Evolutionary conservation across 345 rosid genomes (phyloP).

Genomic region (Carallia pectinifolia): DNA sequence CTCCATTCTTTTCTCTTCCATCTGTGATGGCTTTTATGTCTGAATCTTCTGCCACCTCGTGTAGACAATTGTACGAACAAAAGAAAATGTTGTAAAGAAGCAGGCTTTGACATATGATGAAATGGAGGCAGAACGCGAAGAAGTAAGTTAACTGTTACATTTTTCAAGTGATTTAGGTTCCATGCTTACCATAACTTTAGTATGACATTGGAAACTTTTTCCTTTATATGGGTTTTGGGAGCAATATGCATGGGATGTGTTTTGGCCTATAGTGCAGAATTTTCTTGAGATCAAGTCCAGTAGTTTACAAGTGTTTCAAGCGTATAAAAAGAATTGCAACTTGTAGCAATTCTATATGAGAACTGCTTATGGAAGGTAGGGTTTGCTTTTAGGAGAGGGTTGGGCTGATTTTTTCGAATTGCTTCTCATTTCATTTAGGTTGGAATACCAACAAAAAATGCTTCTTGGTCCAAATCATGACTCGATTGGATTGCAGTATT

Average conservation of each 20-base stretch:
- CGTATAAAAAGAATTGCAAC: too few species aligned
- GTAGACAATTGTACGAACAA: conserved; percentile 72
- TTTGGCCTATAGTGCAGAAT: too few species aligned
- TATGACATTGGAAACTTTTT: not conserved
- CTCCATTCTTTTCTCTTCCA: not conserved
- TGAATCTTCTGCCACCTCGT: conserved; percentile 12
- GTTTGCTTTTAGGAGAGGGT: too few species aligned
- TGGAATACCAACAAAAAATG: too few species aligned
- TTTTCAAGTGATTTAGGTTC: conserved; percentile 1
- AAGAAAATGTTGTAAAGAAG: conserved; percentile 86
- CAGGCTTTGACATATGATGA: conserved; percentile 94
- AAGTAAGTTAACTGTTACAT: conserved; percentile 37
- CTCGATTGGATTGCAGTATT: too few species aligned
- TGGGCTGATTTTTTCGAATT: too few species aligned
- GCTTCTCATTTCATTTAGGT: too few species aligned
- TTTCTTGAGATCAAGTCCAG: not conserved
- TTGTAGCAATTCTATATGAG: too few species aligned
- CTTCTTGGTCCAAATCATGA: too few species aligned
- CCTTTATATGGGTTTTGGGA: not conserved
- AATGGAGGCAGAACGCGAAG: conserved; percentile 96
- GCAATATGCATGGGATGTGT: too few species aligned
- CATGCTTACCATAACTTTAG: not conserved
- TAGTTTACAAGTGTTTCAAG: not conserved
- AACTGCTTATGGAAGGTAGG: too few species aligned
- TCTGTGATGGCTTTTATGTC: not conserved